Conservation (phyloP, 305 asterid species). For the Fraxinus dipetala region DNA sequence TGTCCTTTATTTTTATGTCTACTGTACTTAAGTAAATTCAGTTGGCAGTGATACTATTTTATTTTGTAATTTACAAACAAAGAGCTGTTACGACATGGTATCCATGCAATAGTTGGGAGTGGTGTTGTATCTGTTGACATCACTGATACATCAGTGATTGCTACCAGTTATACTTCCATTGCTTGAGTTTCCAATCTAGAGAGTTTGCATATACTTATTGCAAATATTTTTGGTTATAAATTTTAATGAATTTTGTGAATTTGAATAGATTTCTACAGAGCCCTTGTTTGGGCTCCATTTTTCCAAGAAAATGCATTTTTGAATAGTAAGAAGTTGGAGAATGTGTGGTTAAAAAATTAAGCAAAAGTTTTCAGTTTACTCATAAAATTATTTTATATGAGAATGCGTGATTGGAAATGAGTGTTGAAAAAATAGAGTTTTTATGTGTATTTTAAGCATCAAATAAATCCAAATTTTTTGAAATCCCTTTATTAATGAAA, state of each 20-base stretch:
- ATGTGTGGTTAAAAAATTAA: too few species aligned
- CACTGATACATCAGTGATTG: not conserved
- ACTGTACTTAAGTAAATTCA: not conserved
- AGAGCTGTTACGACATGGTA: not conserved
- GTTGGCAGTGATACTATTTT: not conserved
- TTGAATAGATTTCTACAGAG: not conserved
- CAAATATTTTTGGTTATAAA: not conserved
- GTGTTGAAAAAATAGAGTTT: not conserved
- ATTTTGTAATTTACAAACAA: not conserved
- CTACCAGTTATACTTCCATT: not conserved
- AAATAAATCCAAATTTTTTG: too few species aligned
- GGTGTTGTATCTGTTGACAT: not conserved
- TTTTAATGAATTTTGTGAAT: not conserved
- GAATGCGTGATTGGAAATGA: too few species aligned
- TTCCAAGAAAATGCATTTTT: too few species aligned
- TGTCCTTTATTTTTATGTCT: not conserved
- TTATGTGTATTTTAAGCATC: not conserved
- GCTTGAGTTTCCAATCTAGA: slow-evolving; percentile 9
- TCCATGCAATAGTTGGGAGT: not conserved
- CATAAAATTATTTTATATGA: too few species aligned
- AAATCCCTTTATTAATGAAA: not conserved
- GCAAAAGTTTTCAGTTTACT: too few species aligned
- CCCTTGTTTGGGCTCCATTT: too few species aligned
- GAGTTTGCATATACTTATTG: not conserved
- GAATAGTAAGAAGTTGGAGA: too few species aligned